Evolutionary conservation across 2,329 filamentous ascomycete species (phyloP), one percentile per base, ranked within the genome.

Genomic region (Metarhizium robertsii): DNA sequence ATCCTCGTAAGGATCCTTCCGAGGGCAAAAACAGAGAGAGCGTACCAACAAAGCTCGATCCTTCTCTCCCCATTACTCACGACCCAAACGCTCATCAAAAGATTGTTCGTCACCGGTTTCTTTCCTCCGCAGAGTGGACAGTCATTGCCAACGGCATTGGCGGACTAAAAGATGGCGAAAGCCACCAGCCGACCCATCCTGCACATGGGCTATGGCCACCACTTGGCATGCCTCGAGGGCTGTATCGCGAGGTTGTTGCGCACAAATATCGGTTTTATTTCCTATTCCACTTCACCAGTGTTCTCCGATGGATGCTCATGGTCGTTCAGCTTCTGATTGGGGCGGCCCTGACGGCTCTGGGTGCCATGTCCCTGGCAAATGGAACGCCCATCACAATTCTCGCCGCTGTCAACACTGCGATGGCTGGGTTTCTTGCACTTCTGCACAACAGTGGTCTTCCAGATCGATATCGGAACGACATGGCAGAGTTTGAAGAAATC

Each of bases 381-480:
- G 72, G 73, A 13, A 72, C 67, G 1, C 64, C 70, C 16, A 77
- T 80, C 55, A 79, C 78, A 2, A 57, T 74, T n/a, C 71, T 80
- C 7, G 78, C 75, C 1, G 77, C 75, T 6, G 61, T 72, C 56
- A 80, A 79, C 62, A 81, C 78, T 0, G 64, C 78, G 54, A 69
- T 74, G 45, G 75, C 78, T 7, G 78, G 78, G 2, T 61, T 80
- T 6, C 68, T 81, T 4, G 78, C 76, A 2, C 67, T 80, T 16
- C 61, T 81, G 56, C 77, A 80, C 65, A 80, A 80, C 61, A 79
- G 76, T 57, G 78, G 78, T 1, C 62, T 81, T 18, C 78, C 78
- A 2, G 75, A 79, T 57, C 67, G 77, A 7, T 79, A 79, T 59
- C 71, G 77, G 32, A 73, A 73, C 52, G 71, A 80, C 61, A 73